These are phyloP conservation scores for Naumovozyma baii DNA, from an alignment of 805 yeast species.

Conservation along the genomic window DNA sequence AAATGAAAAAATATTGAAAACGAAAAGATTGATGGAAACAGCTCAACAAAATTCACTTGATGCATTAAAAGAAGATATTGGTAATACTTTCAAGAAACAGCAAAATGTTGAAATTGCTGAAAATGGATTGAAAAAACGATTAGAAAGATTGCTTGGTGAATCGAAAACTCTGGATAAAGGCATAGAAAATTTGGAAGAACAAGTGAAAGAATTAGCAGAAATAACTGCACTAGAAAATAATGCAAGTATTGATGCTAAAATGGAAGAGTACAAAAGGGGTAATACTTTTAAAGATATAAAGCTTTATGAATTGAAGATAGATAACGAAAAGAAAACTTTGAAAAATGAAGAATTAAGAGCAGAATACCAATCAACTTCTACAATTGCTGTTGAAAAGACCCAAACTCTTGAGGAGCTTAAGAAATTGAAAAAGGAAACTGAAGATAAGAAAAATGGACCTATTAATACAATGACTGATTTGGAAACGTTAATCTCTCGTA, in stretches of 20 bases:
- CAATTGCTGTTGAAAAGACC: conserved; percentile 40
- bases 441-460: conserved; percentile 29
- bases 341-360: conserved; percentile 30
- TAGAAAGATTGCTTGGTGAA: conserved; percentile 17
- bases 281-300: not conserved
- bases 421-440: conserved; percentile 22
- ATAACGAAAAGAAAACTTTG: conserved; percentile 29
- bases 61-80: conserved; percentile 32
- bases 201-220: conserved; percentile 6
- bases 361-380: conserved; percentile 38
- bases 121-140: conserved; percentile 20
- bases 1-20: conserved; percentile 15
- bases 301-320: conserved; percentile 44
- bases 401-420: conserved; percentile 21
- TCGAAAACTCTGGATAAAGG: conserved; percentile 9
- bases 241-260: not conserved
- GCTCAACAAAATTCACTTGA: conserved; percentile 35
- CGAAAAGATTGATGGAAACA: conserved; percentile 32
- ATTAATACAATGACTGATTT: conserved; percentile 24
- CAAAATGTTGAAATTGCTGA: conserved; percentile 18
- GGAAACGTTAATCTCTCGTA: conserved; percentile 5
- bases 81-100: conserved; percentile 32
- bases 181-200: conserved; percentile 5
- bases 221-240: not conserved
- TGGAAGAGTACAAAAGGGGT: conserved; percentile 4